These are phyloP conservation scores for Penstemon barbatus DNA, from an alignment of 257 asterid genomes.

Conservation along the genomic window DNA sequence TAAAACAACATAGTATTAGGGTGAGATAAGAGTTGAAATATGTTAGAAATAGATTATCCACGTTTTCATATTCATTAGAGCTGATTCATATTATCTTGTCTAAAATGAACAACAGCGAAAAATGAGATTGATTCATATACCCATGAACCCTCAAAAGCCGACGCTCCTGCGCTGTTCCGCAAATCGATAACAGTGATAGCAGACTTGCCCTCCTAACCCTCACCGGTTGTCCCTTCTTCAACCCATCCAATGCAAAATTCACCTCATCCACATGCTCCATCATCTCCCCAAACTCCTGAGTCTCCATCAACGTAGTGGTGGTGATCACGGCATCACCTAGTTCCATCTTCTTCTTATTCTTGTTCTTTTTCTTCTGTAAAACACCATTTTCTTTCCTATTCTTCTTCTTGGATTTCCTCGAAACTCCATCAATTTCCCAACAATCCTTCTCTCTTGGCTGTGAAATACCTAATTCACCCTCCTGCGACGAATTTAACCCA, in stretches of 20 bases:
- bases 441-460: slow-evolving; percentile 33
- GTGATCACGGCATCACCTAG: slow-evolving; percentile 31
- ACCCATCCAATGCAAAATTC: slow-evolving; percentile 83
- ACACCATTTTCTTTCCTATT: slow-evolving; percentile 39
- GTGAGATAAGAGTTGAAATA: slow-evolving; percentile 9
- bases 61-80: background rate
- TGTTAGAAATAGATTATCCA: background rate
- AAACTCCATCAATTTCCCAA: slow-evolving; percentile 35
- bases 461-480: slow-evolving; percentile 42
- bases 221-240: slow-evolving; percentile 78
- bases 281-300: slow-evolving; percentile 89
- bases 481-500: slow-evolving; percentile 51
- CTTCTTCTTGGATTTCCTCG: slow-evolving; percentile 42
- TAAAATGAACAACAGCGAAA: background rate
- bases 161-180: slow-evolving; percentile 63
- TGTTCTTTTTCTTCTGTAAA: slow-evolving; percentile 52
- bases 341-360: slow-evolving; percentile 45
- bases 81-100: background rate
- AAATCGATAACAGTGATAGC: slow-evolving; percentile 57
- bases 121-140: slow-evolving; percentile 39
- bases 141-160: slow-evolving; percentile 68
- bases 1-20: slow-evolving; percentile 4
- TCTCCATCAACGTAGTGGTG: slow-evolving; percentile 76
- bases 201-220: slow-evolving; percentile 68
- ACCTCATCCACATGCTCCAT: slow-evolving; percentile 92